phyloP scores from a whole-genome alignment of 2,329 filamentous ascomycete genomes.

The Talaromyces albobiverticillius region DNA sequence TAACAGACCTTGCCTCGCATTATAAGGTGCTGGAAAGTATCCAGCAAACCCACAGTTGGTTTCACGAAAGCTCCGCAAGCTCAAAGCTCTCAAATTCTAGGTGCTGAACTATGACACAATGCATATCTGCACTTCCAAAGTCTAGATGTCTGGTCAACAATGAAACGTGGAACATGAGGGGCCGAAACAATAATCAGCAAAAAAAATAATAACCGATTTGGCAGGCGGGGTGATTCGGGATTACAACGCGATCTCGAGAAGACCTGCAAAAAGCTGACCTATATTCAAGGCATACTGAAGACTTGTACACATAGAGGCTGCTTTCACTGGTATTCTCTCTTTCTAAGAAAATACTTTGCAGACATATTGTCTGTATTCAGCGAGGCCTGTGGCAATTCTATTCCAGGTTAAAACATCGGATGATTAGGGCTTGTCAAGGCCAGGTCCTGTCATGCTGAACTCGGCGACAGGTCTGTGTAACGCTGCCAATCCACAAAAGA shows the following conservation, averaged over 20 bases:
- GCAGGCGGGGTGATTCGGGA: neutral
- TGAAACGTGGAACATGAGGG: constrained; percentile 4
- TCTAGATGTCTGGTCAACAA: too few relatives aligned
- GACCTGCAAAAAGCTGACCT: neutral
- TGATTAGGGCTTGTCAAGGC: neutral
- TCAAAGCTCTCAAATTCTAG: neutral
- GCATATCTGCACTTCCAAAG: too few relatives aligned
- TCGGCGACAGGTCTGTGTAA: neutral
- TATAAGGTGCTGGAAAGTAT: neutral
- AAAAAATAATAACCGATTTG: neutral
- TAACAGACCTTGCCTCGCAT: neutral
- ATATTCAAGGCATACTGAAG: neutral
- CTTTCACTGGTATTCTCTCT: neutral
- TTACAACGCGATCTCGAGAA: neutral
- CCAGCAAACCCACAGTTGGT: neutral
- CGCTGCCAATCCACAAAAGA: neutral
- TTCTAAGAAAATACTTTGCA: neutral
- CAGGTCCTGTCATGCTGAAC: neutral
- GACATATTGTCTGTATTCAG: neutral
- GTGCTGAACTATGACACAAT: neutral
- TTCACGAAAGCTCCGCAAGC: neutral
- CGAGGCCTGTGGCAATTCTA: neutral
- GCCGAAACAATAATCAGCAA: too few relatives aligned
- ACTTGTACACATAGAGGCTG: neutral
- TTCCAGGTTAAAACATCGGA: neutral